Percentiles rank a stretch among this genome's conserved stretches.
phyloP scores from a whole-genome alignment of 2,329 filamentous ascomycete genomes.

The Fusarium continuum region DNA sequence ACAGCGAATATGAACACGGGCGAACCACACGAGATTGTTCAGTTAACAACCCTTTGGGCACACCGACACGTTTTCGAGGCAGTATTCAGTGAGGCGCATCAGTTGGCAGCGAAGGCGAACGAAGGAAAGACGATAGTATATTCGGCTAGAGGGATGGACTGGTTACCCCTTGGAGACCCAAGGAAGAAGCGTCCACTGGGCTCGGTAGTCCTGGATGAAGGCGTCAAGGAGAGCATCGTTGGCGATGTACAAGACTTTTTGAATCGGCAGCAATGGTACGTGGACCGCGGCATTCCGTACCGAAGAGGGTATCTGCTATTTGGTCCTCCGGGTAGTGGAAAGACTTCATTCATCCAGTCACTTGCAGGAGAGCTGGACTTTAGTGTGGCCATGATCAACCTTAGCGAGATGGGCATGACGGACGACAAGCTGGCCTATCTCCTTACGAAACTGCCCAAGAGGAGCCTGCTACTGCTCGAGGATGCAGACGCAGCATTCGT shows the following conservation, averaged over 20 bases:
- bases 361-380: slow-evolving; percentile 92
- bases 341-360: slow-evolving; percentile 96
- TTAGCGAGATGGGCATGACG: slow-evolving; percentile 88
- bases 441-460: slow-evolving; percentile 82
- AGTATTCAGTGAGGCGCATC: slow-evolving; percentile 87
- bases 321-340: slow-evolving; percentile 89
- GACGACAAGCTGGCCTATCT: slow-evolving; percentile 89
- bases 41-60: slow-evolving; percentile 88
- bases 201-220: slow-evolving; percentile 86
- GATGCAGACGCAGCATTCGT: slow-evolving; percentile 92
- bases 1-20: slow-evolving; percentile 85
- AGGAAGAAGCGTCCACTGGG: slow-evolving; percentile 86
- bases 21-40: slow-evolving; percentile 93
- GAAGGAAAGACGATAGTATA: slow-evolving; percentile 96
- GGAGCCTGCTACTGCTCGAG: slow-evolving; percentile 85
- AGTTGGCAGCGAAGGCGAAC: slow-evolving; percentile 78
- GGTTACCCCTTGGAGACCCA: slow-evolving; percentile 84
- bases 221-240: slow-evolving; percentile 83
- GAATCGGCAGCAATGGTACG: slow-evolving; percentile 83
- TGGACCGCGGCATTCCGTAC: slow-evolving; percentile 94
- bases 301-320: slow-evolving; percentile 88
- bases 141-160: slow-evolving; percentile 83
- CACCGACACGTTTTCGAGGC: slow-evolving; percentile 90
- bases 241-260: slow-evolving; percentile 86
- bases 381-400: slow-evolving; percentile 89